These are phyloP conservation scores for Decorospora gaudefroyi DNA, from an alignment of 2,329 filamentous ascomycete species.

Conservation along the genomic window DNA sequence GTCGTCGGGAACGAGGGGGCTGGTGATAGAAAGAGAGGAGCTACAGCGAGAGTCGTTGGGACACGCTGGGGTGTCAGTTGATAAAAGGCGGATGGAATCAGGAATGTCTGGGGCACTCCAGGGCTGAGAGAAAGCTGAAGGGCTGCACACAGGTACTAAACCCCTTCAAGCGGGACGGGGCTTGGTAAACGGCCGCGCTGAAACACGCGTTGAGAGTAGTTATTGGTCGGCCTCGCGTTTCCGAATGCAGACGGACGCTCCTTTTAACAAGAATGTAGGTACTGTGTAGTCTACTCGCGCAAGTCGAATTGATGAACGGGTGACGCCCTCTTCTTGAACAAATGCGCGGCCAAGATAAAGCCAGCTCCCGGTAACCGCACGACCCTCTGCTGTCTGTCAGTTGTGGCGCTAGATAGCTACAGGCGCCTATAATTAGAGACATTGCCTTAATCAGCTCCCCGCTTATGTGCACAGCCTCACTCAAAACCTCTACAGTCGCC, in stretches of 20 bases:
- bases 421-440: conserved; percentile 29
- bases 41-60: conserved; percentile 16
- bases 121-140: conserved; percentile 27
- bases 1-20: conserved; percentile 16
- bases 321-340: conserved; percentile 9
- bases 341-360: neutral
- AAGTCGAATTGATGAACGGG: conserved; percentile 11
- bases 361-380: conserved; percentile 18
- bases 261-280: conserved; percentile 27
- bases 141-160: conserved; percentile 14
- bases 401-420: conserved; percentile 25
- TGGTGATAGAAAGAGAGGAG: conserved; percentile 21
- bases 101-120: conserved; percentile 23
- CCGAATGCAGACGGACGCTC: conserved; percentile 26
- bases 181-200: conserved; percentile 26
- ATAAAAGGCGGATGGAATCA: conserved; percentile 29
- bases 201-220: conserved; percentile 26
- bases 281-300: too few relatives aligned
- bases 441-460: conserved; percentile 22
- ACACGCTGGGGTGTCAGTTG: conserved; percentile 32
- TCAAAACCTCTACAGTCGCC: conserved; percentile 11
- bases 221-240: conserved; percentile 29
- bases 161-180: conserved; percentile 15
- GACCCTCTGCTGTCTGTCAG: conserved; percentile 12
- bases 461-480: conserved; percentile 38